Evolutionary conservation across 1,284 basidiomycete species (phyloP), one percentile per base, ranked within the genome.

Genomic region (Fomitopsis palustris): DNA sequence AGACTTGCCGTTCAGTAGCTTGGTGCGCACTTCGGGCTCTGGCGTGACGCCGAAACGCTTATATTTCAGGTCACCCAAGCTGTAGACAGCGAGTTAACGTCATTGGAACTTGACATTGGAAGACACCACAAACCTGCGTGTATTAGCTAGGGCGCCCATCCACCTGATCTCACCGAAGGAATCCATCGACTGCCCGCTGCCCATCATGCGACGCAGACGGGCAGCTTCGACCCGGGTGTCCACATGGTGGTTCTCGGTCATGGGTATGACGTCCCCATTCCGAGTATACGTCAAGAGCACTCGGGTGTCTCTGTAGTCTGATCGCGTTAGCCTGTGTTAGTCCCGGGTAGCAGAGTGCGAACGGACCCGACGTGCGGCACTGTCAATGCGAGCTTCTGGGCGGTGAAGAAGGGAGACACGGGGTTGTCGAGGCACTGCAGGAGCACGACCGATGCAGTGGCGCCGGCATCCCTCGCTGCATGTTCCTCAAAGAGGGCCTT

Each of bases 111-210:
- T n/a, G n/a, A n/a, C n/a, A n/a, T n/a, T n/a, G n/a, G n/a, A n/a
- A n/a, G n/a, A n/a, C n/a, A n/a, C n/a, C n/a, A 74, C 81, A 67
- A 62, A 93, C 85, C 92, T 90, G 72, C 96, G 79, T 9, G 97
- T 98, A 68, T 98, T 99, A 47, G 90, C 93, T 21, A 99, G 78
- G 1, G 89, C 93, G 8, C 96, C 96, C 90, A 98, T 98, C 95
- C 95, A 98, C 43, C 92, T 90, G 37, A 38, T 87, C 78, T 99
- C 96, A 35, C 97, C 96, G 69, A 95, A 99, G 4, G 93, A 95
- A 72, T 99, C 96, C 4, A 93, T 93, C 51, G 98, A 91, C 29
- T 97, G 76, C 1, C 93, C 88, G 7, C 90, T 90, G 17, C 92
- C 94, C 83, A 95, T 96, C 84, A 95, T 91, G 58, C 90, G 83